phyloP scores from a whole-genome alignment of 495 filamentous ascomycete species.

The Hyaloscypha bicolor region DNA sequence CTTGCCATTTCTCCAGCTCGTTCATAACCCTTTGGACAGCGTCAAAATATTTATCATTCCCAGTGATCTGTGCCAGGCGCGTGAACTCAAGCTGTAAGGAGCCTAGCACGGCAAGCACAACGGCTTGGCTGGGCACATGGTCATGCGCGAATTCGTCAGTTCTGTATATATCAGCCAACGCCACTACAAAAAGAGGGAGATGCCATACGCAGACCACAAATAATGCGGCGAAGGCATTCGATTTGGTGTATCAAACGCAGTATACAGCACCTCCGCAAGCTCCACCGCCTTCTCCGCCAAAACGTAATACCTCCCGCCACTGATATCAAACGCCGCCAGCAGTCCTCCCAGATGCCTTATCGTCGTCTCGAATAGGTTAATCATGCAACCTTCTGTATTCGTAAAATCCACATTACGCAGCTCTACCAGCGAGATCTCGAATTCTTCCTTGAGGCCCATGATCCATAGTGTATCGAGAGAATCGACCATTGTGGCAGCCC shows the following conservation, averaged over 20 bases:
- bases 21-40: slow-evolving; percentile 90
- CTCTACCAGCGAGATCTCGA: slow-evolving; percentile 75
- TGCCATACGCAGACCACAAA: slow-evolving; percentile 32
- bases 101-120: slow-evolving; percentile 30
- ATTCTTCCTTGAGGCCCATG: slow-evolving; percentile 87
- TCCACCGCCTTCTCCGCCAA: slow-evolving; percentile 87
- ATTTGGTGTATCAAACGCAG: slow-evolving; percentile 96
- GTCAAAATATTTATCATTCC: slow-evolving; percentile 89
- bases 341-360: slow-evolving; percentile 89
- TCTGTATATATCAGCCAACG: background rate
- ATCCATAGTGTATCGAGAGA: slow-evolving; percentile 88
- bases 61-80: slow-evolving; percentile 86
- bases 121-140: slow-evolving; percentile 11
- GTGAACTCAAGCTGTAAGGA: slow-evolving; percentile 87
- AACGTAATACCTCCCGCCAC: slow-evolving; percentile 67
- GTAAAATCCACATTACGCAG: slow-evolving; percentile 88
- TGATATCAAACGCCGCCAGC: slow-evolving; percentile 79
- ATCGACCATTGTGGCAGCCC: slow-evolving; percentile 94
- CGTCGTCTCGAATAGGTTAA: slow-evolving; percentile 85
- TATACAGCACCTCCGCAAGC: slow-evolving; percentile 85
- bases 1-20: slow-evolving; percentile 78
- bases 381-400: slow-evolving; percentile 58
- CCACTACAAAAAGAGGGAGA: background rate
- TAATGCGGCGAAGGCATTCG: slow-evolving; percentile 83
- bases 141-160: slow-evolving; percentile 16